A percentile compares a stretch with the other conserved stretches of the same genome.
Conservation (phyloP, 2,329 filamentous ascomycete species). For the Colletotrichum sansevieriae region DNA sequence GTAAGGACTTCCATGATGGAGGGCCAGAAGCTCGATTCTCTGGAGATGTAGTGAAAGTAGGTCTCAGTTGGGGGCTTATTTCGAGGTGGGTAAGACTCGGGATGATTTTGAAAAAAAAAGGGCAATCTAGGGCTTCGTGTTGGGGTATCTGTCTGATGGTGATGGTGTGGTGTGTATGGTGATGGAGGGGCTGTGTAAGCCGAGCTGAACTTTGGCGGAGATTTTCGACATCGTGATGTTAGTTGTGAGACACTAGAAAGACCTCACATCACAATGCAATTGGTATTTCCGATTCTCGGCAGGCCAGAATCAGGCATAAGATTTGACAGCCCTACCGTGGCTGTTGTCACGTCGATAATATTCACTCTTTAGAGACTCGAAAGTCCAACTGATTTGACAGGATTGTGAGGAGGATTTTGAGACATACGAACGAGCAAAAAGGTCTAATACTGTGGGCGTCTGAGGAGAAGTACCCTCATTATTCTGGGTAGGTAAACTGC, state of each 20-base stretch:
- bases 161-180: slow-evolving; percentile 5
- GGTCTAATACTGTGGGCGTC: too few relatives aligned
- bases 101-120: neutral
- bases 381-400: too few relatives aligned
- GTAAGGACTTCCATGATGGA: neutral
- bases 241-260: neutral
- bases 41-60: neutral
- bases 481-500: too few relatives aligned
- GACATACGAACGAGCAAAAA: slow-evolving; percentile 16
- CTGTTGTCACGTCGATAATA: too few relatives aligned
- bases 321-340: too few relatives aligned
- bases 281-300: neutral
- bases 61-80: neutral
- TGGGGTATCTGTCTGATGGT: neutral
- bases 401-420: neutral
- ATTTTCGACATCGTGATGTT: neutral
- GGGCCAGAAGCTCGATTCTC: neutral
- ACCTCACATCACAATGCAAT: neutral
- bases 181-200: slow-evolving; percentile 7
- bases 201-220: neutral
- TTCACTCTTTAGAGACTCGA: too few relatives aligned
- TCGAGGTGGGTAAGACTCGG: slow-evolving; percentile 20
- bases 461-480: too few relatives aligned
- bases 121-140: neutral
- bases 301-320: too few relatives aligned